Percentiles rank a stretch among this genome's conserved stretches.
phyloP scores from a whole-genome alignment of 805 yeast genomes.

The Yarrowia bubula region DNA sequence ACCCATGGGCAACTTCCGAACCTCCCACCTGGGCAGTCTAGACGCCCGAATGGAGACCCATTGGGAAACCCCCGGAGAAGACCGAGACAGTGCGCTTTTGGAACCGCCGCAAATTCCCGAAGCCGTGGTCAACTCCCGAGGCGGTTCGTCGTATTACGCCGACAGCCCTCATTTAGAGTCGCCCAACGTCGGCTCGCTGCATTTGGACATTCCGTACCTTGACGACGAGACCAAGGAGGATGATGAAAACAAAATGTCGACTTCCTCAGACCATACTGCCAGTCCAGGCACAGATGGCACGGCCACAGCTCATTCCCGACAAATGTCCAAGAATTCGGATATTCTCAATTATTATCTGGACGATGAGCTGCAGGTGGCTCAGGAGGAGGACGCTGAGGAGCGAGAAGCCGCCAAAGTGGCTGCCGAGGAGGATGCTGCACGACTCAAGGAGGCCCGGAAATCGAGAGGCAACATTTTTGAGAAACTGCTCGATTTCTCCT shows the following conservation, averaged over 20 bases:
- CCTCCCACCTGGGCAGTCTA: slow-evolving; percentile 1
- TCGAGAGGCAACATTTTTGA: slow-evolving; percentile 15
- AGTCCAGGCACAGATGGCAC: background rate
- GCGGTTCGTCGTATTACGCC: slow-evolving; percentile 6
- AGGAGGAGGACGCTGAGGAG: slow-evolving; percentile 16
- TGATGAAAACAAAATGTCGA: background rate
- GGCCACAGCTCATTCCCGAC: background rate
- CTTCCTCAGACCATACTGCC: slow-evolving; percentile 9
- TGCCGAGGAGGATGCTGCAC: slow-evolving; percentile 5
- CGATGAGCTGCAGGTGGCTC: slow-evolving; percentile 17
- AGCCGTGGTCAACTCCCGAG: background rate
- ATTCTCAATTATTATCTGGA: slow-evolving; percentile 19
- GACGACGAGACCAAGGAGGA: slow-evolving; percentile 16
- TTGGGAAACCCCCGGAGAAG: slow-evolving; percentile 14
- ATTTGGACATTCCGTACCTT: slow-evolving; percentile 5
- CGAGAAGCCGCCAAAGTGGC: slow-evolving; percentile 3
- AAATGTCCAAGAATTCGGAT: slow-evolving; percentile 16
- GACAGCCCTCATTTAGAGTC: slow-evolving; percentile 12
- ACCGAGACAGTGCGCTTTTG: slow-evolving; percentile 2
- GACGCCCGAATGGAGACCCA: slow-evolving; percentile 21
- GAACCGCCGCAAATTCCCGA: background rate
- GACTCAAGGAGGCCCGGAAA: slow-evolving; percentile 20
- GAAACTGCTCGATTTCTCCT: slow-evolving; percentile 8
- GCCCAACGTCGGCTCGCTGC: slow-evolving; percentile 4
- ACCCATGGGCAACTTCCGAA: background rate